Evolutionary conservation across 2,329 filamentous ascomycete genomes (phyloP).

Genomic region (Beauveria medogensis): DNA sequence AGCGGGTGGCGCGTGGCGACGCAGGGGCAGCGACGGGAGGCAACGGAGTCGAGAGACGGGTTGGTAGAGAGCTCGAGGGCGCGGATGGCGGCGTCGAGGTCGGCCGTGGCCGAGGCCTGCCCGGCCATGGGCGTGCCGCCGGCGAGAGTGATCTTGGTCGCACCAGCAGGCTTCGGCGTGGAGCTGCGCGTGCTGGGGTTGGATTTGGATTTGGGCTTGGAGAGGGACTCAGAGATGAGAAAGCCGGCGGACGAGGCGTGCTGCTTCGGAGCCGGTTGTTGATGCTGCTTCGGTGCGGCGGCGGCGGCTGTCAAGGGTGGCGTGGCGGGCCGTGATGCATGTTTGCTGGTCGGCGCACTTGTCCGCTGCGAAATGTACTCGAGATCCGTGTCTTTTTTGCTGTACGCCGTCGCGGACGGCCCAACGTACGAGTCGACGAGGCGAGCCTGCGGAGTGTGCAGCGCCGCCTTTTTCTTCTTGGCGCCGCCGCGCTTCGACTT

Average conservation of each 20-base stretch:
- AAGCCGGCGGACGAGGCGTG: constrained; percentile 59
- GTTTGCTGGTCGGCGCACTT: constrained; percentile 30
- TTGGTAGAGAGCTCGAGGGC: constrained; percentile 89
- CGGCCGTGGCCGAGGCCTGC: constrained; percentile 62
- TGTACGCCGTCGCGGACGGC: constrained; percentile 61
- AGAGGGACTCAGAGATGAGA: constrained; percentile 67
- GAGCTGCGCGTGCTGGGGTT: constrained; percentile 44
- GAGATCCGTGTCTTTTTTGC: constrained; percentile 60
- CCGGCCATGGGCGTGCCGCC: constrained; percentile 79
- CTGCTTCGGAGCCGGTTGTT: constrained; percentile 36
- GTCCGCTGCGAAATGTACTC: constrained; percentile 60
- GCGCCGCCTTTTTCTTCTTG: constrained; percentile 50
- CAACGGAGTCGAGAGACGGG: constrained; percentile 50
- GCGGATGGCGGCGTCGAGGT: constrained; percentile 74
- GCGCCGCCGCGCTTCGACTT: constrained; percentile 37
- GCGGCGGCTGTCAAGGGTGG: constrained; percentile 15
- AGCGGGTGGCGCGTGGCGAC: constrained; percentile 82
- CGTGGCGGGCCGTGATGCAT: constrained; percentile 29
- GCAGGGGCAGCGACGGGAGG: constrained; percentile 69
- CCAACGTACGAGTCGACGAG: constrained; percentile 53
- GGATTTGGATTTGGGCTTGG: constrained; percentile 48
- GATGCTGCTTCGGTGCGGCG: constrained; percentile 1
- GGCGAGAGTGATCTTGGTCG: constrained; percentile 61
- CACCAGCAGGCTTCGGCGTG: constrained; percentile 39
- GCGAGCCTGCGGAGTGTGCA: constrained; percentile 58